Percentiles rank a stretch among this genome's conserved stretches.
These are phyloP conservation scores for Candida koratica DNA, from an alignment of 805 yeast genomes.

Conservation along the genomic window DNA sequence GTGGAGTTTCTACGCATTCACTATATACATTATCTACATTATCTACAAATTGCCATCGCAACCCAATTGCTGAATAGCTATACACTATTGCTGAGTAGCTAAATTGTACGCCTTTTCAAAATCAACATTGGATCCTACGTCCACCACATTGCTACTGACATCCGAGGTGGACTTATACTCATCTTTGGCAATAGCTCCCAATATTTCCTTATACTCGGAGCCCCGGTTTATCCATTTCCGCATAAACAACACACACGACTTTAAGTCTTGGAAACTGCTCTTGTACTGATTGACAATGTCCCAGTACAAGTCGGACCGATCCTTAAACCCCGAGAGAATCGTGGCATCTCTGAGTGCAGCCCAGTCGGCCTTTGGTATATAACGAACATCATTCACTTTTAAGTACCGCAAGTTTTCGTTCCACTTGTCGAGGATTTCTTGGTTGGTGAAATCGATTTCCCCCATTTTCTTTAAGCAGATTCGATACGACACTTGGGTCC, in stretches of 20 bases:
- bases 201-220: constrained; percentile 7
- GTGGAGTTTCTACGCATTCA: too few species aligned
- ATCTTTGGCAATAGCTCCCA: constrained; percentile 10
- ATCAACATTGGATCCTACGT: neutral
- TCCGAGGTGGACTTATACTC: constrained; percentile 14
- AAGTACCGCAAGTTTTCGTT: constrained; percentile 42
- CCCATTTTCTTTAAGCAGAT: constrained; percentile 72
- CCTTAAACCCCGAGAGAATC: constrained; percentile 37
- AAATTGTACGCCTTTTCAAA: constrained; percentile 1
- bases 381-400: constrained; percentile 53
- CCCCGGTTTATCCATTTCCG: constrained; percentile 18
- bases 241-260: constrained; percentile 28
- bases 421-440: constrained; percentile 58
- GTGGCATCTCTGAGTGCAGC: constrained; percentile 79
- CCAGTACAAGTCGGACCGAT: constrained; percentile 52
- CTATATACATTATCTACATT: too few species aligned
- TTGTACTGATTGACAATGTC: constrained; percentile 49
- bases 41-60: too few species aligned
- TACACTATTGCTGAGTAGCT: neutral
- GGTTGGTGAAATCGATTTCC: constrained; percentile 46
- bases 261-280: constrained; percentile 37
- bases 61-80: too few species aligned
- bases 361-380: constrained; percentile 83
- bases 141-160: constrained; percentile 1
- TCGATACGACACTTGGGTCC: constrained; percentile 69